Percentiles rank a stretch among this genome's conserved stretches.
Conservation (phyloP, 2,329 filamentous ascomycete genomes). For the Fragosphaeria purpurea region DNA sequence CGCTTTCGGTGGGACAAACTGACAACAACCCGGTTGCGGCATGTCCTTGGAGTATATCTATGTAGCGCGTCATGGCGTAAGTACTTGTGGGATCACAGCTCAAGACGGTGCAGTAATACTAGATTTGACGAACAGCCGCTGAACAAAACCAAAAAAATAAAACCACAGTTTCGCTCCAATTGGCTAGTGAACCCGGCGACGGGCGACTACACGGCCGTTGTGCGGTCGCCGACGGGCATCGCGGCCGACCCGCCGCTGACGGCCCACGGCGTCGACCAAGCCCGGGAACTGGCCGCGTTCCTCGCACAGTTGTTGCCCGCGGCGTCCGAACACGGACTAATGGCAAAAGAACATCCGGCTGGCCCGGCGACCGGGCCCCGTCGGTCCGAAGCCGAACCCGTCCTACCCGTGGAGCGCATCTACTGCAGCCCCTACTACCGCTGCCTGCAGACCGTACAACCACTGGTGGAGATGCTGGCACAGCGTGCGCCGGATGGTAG, state of each 20-base stretch:
- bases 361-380: neutral
- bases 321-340: neutral
- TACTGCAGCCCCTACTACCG: slow-evolving; percentile 84
- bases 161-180: slow-evolving; percentile 68
- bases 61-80: slow-evolving; percentile 64
- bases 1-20: no score
- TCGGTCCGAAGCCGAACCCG: slow-evolving; percentile 24
- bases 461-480: slow-evolving; percentile 38
- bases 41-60: slow-evolving; percentile 67
- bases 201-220: slow-evolving; percentile 63
- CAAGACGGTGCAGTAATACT: neutral
- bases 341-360: no score
- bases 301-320: slow-evolving; percentile 28
- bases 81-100: slow-evolving; percentile 19
- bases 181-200: slow-evolving; percentile 78
- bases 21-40: no score
- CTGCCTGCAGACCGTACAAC: slow-evolving; percentile 73
- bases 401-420: slow-evolving; percentile 61
- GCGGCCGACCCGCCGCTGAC: slow-evolving; percentile 81
- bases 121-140: neutral
- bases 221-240: slow-evolving; percentile 78
- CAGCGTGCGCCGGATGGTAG: neutral
- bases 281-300: slow-evolving; percentile 62
- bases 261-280: slow-evolving; percentile 75
- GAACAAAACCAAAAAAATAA: neutral